Base-by-base conservation (phyloP, 2,329 filamentous ascomycete genomes). In the Ilyonectria mors-panacis region DNA sequence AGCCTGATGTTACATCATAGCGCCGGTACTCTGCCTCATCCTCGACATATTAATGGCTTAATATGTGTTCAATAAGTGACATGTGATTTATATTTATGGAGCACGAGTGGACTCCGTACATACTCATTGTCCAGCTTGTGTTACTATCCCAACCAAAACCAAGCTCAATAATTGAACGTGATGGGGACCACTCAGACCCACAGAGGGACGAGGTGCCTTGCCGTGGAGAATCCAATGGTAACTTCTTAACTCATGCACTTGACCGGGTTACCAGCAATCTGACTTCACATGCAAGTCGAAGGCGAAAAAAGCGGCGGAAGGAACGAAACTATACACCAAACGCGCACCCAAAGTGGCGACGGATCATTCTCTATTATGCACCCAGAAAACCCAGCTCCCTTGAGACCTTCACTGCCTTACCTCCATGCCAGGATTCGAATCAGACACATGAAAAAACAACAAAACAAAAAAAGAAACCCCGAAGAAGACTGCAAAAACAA, bases 351-450 rank as follows among this genome's bases (percentile, higher is more conserved):
- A 68, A 66, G 66, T 67, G 67, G 69, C 69, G 63, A 76, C 74
- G 65, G 54, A 65, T 69, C 70, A 75, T 71, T 76, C 69, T 75
- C 73, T 76, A 75, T 75, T 76, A 76, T 76, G 74, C 74, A 76
- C 72, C 74, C 67, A 65, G 57, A 71, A 70, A 72, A 75, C 68
- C 70, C 72, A 70, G 55, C 71, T 73, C 71, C 59, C 57, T 70
- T 69, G 69, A 70, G 66, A 74, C 71, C 68, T 59, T 74, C 72
- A 76, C 73, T 75, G 68, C 73, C 69, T 73, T 71, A 71, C 70
- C 69, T 72, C 69, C 67, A 70, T 74, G 68, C 70, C 70, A 64
- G 72, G 65, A 69, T 6, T 58, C 63, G 56, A 57, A 61, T 57
- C 57, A 65, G 35, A 58, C 51, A 59, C 60, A 44, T 23, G 47